Conservation (phyloP, 179 eudicot species). For the Spinacia oleracea region DNA sequence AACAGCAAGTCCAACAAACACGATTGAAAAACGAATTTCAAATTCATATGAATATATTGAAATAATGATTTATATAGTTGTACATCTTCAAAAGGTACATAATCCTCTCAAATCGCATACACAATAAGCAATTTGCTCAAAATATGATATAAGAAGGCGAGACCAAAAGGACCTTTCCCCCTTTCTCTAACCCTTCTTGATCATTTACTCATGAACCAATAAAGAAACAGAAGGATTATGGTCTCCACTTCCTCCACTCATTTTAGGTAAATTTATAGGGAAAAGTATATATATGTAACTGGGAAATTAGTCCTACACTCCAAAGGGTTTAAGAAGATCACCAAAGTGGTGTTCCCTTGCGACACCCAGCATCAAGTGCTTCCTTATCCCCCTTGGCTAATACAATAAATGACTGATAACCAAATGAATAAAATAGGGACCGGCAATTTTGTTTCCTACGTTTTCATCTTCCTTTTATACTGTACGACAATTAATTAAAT, state of each 20-base stretch:
- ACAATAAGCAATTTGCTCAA: conserved; percentile 12
- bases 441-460: conserved; percentile 3
- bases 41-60: conserved; percentile 19
- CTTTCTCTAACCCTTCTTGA: neutral
- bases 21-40: neutral
- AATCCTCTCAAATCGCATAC: conserved; percentile 1
- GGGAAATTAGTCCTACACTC: conserved; percentile 25
- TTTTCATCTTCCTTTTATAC: conserved; percentile 5
- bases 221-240: neutral
- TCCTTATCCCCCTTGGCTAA: conserved; percentile 17
- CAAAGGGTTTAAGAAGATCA: conserved; percentile 7
- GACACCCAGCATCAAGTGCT: conserved; percentile 9
- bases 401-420: conserved; percentile 8
- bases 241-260: conserved; percentile 3
- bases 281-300: neutral
- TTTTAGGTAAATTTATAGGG: neutral
- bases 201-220: neutral
- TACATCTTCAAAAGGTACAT: conserved; percentile 29
- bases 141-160: neutral
- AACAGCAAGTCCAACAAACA: neutral
- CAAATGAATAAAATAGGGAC: conserved; percentile 1
- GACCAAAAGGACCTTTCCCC: conserved; percentile 5
- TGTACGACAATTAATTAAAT: conserved; percentile 6
- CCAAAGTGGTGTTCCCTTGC: conserved; percentile 12
- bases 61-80: conserved; percentile 29